Evolutionary conservation across 768 basidiomycete genomes (phyloP), one percentile per base, ranked within the genome.

Genomic region (Dacryopinax spathularia): DNA sequence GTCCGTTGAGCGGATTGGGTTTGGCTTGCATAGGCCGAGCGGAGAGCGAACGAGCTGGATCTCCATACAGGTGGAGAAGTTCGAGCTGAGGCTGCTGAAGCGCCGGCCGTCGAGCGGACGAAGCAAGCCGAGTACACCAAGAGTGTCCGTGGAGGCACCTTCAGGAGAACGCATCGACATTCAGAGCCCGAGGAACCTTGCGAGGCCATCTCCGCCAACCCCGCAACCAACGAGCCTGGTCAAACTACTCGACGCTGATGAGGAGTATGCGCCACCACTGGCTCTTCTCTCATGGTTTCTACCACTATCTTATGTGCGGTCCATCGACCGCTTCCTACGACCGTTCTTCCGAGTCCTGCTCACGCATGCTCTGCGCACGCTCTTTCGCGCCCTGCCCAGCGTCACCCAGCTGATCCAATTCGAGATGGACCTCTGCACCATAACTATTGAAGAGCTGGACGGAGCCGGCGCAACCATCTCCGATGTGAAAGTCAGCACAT

Each of bases 351-450:
- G 87, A 36, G 70, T 79, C 1, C 73, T 75, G 63, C 81, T 84
- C 33, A 80, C 85, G 15, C 75, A 78, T 29, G n/a, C 34, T 15
- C 37, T 89, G 31, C 83, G 83, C 25, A 70, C 84, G 64, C 72
- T 80, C 64, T 86, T 89, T 66, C 79, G 79, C 60, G 81, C 80
- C 73, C 77, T 89, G 1, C 88, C 88, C n/a, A 77, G 78, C 61
- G 78, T 89, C 59, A 84, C 83, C 33, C 84, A 85, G 66, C 80
- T 82, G 0, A 71, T 89, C 27, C 82, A 85, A 59, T 83, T 89
- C 41, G 87, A 89, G 64, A 71, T 89, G 1, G 80, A 83, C 67
- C 77, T 78, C 18, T 80, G 81, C 2, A 72, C 77, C 2, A 67
- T 88, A 20, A 79, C 78, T 1, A 81, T 83, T 39, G 69, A 78